Percentiles rank a stretch among this genome's conserved stretches.
Conservation (phyloP, 2,329 filamentous ascomycete species). For the Hypoxylon sp. region DNA sequence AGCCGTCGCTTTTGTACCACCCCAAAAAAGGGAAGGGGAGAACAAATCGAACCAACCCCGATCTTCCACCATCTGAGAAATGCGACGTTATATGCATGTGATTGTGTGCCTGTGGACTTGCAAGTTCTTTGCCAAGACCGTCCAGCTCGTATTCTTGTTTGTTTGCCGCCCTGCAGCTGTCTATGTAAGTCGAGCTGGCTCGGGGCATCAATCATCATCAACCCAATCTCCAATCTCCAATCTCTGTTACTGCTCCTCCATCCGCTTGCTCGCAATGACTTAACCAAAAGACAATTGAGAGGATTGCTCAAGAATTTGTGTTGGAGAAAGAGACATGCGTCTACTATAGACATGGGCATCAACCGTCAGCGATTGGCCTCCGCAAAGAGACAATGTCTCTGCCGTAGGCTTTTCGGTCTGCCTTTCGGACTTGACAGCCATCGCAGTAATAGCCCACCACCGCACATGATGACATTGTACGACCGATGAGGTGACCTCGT, state of each 20-base stretch:
- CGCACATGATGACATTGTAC: not conserved
- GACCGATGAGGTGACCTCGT: constrained; percentile 18
- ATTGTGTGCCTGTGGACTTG: constrained; percentile 15
- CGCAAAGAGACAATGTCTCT: constrained; percentile 22
- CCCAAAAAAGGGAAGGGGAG: constrained; percentile 1
- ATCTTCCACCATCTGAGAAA: constrained; percentile 3
- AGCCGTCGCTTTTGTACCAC: not conserved
- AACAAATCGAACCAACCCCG: constrained; percentile 14
- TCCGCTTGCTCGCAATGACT: not conserved
- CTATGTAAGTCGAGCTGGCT: constrained; percentile 17
- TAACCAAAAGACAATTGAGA: not conserved
- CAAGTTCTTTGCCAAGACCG: constrained; percentile 28
- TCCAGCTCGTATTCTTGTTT: constrained; percentile 39
- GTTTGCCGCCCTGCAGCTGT: constrained; percentile 36
- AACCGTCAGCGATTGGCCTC: constrained; percentile 6
- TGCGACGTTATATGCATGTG: constrained; percentile 37
- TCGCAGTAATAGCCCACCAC: constrained; percentile 3
- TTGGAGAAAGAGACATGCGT: constrained; percentile 3
- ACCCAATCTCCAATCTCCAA: not conserved
- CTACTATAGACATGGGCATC: not conserved
- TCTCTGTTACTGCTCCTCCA: not conserved
- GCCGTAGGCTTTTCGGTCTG: constrained; percentile 16
- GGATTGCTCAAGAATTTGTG: not conserved
- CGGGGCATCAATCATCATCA: constrained; percentile 16
- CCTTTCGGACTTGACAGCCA: constrained; percentile 6